phyloP scores from a whole-genome alignment of 257 asterid genomes.

The Henckelia pumila region DNA sequence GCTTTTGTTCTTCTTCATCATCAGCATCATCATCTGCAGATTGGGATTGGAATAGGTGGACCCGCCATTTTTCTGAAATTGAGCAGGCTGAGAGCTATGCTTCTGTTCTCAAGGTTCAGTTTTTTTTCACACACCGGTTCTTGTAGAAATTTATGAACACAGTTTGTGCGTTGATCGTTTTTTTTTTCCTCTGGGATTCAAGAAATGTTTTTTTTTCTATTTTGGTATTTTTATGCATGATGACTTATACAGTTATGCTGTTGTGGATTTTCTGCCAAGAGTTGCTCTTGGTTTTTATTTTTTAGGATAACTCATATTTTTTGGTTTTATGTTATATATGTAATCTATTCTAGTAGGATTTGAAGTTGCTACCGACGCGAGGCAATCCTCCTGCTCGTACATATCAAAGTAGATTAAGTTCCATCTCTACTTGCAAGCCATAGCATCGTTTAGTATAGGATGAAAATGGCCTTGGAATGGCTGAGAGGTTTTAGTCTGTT shows the following conservation, averaged over 20 bases:
- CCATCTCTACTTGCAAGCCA: background rate
- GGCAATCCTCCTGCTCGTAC: background rate
- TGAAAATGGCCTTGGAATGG: background rate
- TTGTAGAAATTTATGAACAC: slow-evolving; percentile 4
- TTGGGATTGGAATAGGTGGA: slow-evolving; percentile 97
- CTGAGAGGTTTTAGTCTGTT: slow-evolving; percentile 2
- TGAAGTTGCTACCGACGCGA: background rate
- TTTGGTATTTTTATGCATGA: background rate
- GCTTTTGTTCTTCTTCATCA: slow-evolving; percentile 26
- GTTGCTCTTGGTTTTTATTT: background rate
- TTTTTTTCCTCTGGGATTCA: background rate
- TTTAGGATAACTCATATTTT: background rate
- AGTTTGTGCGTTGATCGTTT: slow-evolving; percentile 4
- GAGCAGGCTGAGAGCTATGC: slow-evolving; percentile 84
- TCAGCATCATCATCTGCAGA: slow-evolving; percentile 36
- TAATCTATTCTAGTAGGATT: background rate
- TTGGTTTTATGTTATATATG: background rate
- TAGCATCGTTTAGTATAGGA: background rate
- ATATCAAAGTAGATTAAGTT: background rate
- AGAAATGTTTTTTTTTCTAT: background rate
- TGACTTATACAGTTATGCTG: slow-evolving; percentile 6
- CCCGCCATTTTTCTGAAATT: slow-evolving; percentile 76
- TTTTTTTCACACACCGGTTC: background rate
- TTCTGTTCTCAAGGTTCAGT: slow-evolving; percentile 70
- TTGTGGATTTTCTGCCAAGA: slow-evolving; percentile 7